Conservation (phyloP, 2,329 filamentous ascomycete species). For the Penicillium sp. region DNA sequence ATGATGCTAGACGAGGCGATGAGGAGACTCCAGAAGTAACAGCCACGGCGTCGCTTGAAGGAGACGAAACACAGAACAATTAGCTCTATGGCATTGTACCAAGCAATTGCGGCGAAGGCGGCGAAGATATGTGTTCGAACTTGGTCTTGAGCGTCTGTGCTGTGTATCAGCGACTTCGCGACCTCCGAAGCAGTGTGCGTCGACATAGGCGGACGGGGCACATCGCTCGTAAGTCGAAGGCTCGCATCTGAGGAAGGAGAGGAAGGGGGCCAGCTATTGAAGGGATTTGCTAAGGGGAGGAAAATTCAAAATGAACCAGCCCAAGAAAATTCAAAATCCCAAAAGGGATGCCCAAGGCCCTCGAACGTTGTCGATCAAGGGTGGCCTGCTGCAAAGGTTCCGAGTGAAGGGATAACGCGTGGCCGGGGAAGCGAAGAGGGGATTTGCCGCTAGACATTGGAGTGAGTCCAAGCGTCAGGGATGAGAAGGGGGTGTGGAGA, state of each 20-base stretch:
- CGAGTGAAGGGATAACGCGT: background rate
- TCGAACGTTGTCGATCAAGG: constrained; percentile 5
- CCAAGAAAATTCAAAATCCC: background rate
- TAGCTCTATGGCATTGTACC: constrained; percentile 31
- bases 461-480: background rate
- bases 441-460: background rate
- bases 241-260: background rate
- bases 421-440: background rate
- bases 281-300: background rate
- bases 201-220: constrained; percentile 21
- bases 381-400: background rate
- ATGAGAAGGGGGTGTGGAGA: background rate
- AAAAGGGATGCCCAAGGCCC: background rate
- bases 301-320: background rate
- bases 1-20: constrained; percentile 46
- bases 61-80: constrained; percentile 48
- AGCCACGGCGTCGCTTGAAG: constrained; percentile 46
- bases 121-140: constrained; percentile 21
- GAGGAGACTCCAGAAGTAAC: constrained; percentile 54
- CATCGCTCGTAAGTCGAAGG: constrained; percentile 16
- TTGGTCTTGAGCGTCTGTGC: background rate
- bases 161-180: constrained; percentile 11
- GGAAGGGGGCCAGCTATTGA: background rate
- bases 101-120: constrained; percentile 25
- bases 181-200: constrained; percentile 1